These are phyloP conservation scores for Kodamaea arcana DNA, from an alignment of 1,139 yeast species.

Conservation along the genomic window DNA sequence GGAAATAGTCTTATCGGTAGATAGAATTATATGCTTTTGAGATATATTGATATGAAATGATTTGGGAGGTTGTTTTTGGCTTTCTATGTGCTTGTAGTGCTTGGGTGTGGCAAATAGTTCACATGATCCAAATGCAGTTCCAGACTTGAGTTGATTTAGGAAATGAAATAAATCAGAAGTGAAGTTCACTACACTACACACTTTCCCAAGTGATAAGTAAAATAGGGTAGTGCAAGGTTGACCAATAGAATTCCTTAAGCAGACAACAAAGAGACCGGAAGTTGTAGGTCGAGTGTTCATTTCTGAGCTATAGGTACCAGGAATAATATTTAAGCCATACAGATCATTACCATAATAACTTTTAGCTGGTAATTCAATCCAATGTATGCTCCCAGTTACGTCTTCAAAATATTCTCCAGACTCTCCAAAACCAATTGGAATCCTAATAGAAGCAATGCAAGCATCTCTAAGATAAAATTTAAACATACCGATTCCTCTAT, in stretches of 20 bases:
- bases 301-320: too few species aligned
- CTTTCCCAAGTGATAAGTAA: not conserved
- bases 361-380: not conserved
- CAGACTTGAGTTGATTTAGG: not conserved
- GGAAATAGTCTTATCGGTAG: not conserved
- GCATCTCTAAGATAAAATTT: conserved; percentile 3
- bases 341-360: too few species aligned
- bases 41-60: not conserved
- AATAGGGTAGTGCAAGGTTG: not conserved
- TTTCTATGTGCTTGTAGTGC: not conserved
- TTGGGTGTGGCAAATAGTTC: not conserved
- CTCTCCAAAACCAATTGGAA: conserved; percentile 3
- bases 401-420: conserved; percentile 1
- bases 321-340: too few species aligned
- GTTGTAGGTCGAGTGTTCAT: not conserved
- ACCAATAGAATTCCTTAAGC: not conserved
- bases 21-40: too few species aligned
- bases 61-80: not conserved
- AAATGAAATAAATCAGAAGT: not conserved
- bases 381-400: not conserved
- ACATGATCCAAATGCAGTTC: not conserved
- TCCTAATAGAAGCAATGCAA: conserved; percentile 1
- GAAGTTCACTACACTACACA: not conserved
- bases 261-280: not conserved
- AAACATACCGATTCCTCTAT: conserved; percentile 4